Evolutionary conservation across 495 filamentous ascomycete genomes (phyloP), one percentile per base, ranked within the genome.

Genomic region (Hypoxylon fuscum): DNA sequence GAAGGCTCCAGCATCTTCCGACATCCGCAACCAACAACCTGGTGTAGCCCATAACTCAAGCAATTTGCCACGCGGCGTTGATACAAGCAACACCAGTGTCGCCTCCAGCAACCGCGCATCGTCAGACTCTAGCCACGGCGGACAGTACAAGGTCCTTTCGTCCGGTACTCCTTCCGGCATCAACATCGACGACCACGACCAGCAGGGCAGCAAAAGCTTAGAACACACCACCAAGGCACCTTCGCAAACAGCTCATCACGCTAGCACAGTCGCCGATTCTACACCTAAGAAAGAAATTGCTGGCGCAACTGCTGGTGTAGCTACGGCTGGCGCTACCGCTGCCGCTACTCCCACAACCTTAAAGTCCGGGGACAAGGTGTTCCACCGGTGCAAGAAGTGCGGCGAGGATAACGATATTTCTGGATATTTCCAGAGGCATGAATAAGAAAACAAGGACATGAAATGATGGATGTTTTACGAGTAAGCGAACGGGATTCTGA

Each of bases 351-450:
- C 40, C 8, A 11, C 35, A 9, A 17, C 21, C 7, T 32, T 29
- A 58, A 37, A 12, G 43, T 17, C 10, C 0, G 64, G 46, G 15
- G 46, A 59, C 23, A 59, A 45, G 55, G 55, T 73, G 9, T 2
- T 67, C 55, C 68, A 75, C 31, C 54, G 47, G 59, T 77, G 73
- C 37, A 53, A 57, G 52, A 70, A 70, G 45, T 76, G 72, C 25
- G 71, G 71, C 1, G 42, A 58, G n/a, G 71, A 75, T n/a, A 73
- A 72, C 51, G 72, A 74, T 62, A 68, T 74, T 27, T 67, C 64
- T 37, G 68, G 32, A 41, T 62, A 66, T 11, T 66, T 66, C 15
- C 56, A 51, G 32, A 41, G 27, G 14, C n/a, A 55, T 32, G 10
- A 17, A 22, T 2, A 1, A 5, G 14, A 38, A 38, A 15, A 2